Evolutionary conservation across 2,329 filamentous ascomycete genomes (phyloP).

Genomic region (Chrysoporthe cubensis): DNA sequence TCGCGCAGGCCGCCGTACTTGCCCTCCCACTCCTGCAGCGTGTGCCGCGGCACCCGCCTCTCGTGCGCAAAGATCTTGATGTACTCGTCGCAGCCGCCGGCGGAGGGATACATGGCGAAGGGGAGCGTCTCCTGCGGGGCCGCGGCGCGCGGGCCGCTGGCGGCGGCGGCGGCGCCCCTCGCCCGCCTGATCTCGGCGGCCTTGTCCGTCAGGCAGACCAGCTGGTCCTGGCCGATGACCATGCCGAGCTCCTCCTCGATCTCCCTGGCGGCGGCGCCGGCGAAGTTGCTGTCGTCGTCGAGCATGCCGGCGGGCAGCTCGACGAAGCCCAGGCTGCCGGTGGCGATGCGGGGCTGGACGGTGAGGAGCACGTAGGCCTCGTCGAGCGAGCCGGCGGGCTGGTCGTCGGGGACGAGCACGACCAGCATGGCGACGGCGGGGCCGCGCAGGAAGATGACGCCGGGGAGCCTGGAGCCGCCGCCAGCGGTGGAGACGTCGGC

Average conservation of each 20-base stretch:
- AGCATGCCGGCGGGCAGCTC: slow-evolving; percentile 68
- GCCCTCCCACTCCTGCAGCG: slow-evolving; percentile 59
- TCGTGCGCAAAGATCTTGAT: slow-evolving; percentile 63
- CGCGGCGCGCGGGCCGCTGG: slow-evolving; percentile 23
- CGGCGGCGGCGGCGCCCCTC: slow-evolving; percentile 25
- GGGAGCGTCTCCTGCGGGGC: slow-evolving; percentile 43
- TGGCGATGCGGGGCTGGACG: slow-evolving; percentile 61
- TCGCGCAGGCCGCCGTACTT: slow-evolving; percentile 61
- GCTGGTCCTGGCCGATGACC: slow-evolving; percentile 50
- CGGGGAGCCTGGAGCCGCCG: slow-evolving; percentile 55
- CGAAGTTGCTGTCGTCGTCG: slow-evolving; percentile 58
- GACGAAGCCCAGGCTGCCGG: slow-evolving; percentile 58
- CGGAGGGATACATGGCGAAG: slow-evolving; percentile 58
- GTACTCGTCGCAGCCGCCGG: slow-evolving; percentile 64
- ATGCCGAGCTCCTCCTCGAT: slow-evolving; percentile 64
- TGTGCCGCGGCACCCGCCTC: slow-evolving; percentile 51
- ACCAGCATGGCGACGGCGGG: slow-evolving; percentile 65
- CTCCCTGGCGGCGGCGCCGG: slow-evolving; percentile 62
- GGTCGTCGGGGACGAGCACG: slow-evolving; percentile 58
- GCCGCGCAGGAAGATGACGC: slow-evolving; percentile 60
- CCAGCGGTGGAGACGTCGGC: slow-evolving; percentile 52
- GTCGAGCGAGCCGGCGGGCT: slow-evolving; percentile 33
- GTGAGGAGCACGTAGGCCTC: slow-evolving; percentile 63
- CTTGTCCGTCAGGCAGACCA: slow-evolving; percentile 53
- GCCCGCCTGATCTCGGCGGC: slow-evolving; percentile 44